phyloP scores from a whole-genome alignment of 495 filamentous ascomycete species.

The Daldinia concentrica region DNA sequence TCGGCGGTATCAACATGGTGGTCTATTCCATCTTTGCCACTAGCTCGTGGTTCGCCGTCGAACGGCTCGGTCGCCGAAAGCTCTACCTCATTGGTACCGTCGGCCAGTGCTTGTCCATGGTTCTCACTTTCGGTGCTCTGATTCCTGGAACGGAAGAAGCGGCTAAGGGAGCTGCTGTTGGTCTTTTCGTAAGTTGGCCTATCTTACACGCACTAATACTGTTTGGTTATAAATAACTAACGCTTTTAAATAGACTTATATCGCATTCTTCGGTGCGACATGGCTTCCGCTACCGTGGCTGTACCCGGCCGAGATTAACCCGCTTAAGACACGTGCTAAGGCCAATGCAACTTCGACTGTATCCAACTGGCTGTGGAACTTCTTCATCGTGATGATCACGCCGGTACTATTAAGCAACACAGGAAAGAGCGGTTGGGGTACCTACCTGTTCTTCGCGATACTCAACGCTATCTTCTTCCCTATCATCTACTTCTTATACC shows the following conservation, averaged over 20 bases:
- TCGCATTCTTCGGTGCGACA: conserved; percentile 77
- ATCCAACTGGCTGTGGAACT: conserved; percentile 76
- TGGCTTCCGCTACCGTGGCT: conserved; percentile 78
- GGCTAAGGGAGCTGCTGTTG: conserved; percentile 77
- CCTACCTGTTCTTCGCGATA: conserved; percentile 73
- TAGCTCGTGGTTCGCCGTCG: conserved; percentile 77
- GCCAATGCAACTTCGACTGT: conserved; percentile 74
- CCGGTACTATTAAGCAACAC: conserved; percentile 75
- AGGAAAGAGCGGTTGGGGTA: conserved; percentile 66
- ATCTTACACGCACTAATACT: too few species aligned
- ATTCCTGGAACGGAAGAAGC: conserved; percentile 64
- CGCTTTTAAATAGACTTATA: conserved; percentile 62
- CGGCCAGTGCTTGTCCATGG: conserved; percentile 74
- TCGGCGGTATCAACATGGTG: conserved; percentile 54
- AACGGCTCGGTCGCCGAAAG: conserved; percentile 72
- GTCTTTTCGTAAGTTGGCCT: conserved; percentile 63
- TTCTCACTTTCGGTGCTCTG: conserved; percentile 76
- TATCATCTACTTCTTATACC: conserved; percentile 74
- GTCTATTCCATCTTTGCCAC: conserved; percentile 79
- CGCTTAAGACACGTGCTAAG: conserved; percentile 70
- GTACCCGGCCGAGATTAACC: conserved; percentile 66
- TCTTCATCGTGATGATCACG: conserved; percentile 60
- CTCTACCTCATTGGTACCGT: conserved; percentile 66
- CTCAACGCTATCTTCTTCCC: conserved; percentile 73
- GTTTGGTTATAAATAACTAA: conserved; percentile 24